phyloP scores from a whole-genome alignment of 768 basidiomycete species.

The Mycena rebaudengoi region DNA sequence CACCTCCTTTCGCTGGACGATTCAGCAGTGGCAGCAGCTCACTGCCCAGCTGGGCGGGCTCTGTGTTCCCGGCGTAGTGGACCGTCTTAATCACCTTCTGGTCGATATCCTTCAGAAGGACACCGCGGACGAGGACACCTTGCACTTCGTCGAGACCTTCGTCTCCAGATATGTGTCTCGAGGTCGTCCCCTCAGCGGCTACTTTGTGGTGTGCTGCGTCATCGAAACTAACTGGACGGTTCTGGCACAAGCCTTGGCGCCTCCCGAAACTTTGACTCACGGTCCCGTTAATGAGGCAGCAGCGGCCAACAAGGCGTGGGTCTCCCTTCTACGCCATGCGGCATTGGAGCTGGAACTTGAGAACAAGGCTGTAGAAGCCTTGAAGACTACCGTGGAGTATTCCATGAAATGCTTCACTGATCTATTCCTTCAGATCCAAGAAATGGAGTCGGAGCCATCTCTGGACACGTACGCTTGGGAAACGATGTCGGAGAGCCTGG shows the following conservation, averaged over 20 bases:
- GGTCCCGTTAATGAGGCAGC: slow-evolving; percentile 69
- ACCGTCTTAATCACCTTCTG: slow-evolving; percentile 75
- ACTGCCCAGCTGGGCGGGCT: slow-evolving; percentile 62
- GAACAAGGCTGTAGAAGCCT: slow-evolving; percentile 45
- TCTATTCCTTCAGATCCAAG: slow-evolving; percentile 80
- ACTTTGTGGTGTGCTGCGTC: slow-evolving; percentile 90
- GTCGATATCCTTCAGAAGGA: slow-evolving; percentile 69
- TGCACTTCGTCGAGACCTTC: slow-evolving; percentile 72
- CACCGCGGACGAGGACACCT: slow-evolving; percentile 54
- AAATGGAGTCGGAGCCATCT: slow-evolving; percentile 82
- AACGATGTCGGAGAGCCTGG: slow-evolving; percentile 90
- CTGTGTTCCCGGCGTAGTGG: slow-evolving; percentile 73
- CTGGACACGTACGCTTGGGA: slow-evolving; percentile 93
- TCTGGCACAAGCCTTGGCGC: slow-evolving; percentile 72
- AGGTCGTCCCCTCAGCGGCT: slow-evolving; percentile 84
- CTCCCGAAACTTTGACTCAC: slow-evolving; percentile 36
- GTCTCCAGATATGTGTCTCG: slow-evolving; percentile 77
- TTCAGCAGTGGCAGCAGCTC: slow-evolving; percentile 69
- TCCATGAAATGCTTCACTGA: slow-evolving; percentile 83
- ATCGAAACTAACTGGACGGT: slow-evolving; percentile 88
- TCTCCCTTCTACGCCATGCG: slow-evolving; percentile 65
- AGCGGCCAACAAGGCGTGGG: slow-evolving; percentile 87
- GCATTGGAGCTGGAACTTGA: slow-evolving; percentile 51
- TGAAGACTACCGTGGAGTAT: slow-evolving; percentile 62
- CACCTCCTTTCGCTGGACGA: slow-evolving; percentile 77